Evolutionary conservation across 2,329 filamentous ascomycete species (phyloP).

Genomic region (Aspergillus costaricaensis): DNA sequence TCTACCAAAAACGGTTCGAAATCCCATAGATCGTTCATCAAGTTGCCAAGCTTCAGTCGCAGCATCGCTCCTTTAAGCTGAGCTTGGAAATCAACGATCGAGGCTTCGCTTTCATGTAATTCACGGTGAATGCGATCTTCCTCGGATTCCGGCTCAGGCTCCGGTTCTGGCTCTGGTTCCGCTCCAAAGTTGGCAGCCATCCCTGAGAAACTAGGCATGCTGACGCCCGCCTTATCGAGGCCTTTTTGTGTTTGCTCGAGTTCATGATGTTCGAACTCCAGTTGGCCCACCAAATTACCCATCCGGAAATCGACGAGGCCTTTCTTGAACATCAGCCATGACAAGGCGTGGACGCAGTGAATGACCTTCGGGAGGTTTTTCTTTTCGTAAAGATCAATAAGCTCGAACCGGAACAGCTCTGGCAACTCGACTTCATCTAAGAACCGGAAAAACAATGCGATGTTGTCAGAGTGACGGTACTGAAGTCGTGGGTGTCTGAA

Average conservation of each 20-base stretch:
- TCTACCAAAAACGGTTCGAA: constrained; percentile 75
- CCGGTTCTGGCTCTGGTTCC: constrained; percentile 74
- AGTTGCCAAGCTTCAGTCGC: constrained; percentile 72
- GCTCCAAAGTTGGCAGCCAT: constrained; percentile 96
- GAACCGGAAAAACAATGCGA: constrained; percentile 92
- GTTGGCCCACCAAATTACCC: constrained; percentile 91
- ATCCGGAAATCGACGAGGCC: constrained; percentile 95
- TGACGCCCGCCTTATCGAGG: constrained; percentile 89
- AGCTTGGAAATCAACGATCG: constrained; percentile 78
- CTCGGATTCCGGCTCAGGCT: constrained; percentile 77
- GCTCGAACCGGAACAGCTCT: constrained; percentile 93
- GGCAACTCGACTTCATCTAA: constrained; percentile 88
- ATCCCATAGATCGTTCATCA: constrained; percentile 91
- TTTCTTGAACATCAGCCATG: constrained; percentile 94
- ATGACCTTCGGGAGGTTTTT: constrained; percentile 99
- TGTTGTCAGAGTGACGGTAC: constrained; percentile 96
- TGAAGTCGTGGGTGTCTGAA: constrained; percentile 84
- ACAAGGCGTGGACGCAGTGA: constrained; percentile 95
- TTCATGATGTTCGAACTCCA: constrained; percentile 97
- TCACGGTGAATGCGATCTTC: constrained; percentile 85
- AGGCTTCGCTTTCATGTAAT: constrained; percentile 71
- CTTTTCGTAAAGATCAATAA: constrained; percentile 98
- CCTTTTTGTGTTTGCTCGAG: constrained; percentile 96
- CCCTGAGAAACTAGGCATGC: constrained; percentile 96
- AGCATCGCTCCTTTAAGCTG: constrained; percentile 80